These are phyloP conservation scores for Durotheca rogersii DNA, from an alignment of 495 filamentous ascomycete species.

Conservation along the genomic window DNA sequence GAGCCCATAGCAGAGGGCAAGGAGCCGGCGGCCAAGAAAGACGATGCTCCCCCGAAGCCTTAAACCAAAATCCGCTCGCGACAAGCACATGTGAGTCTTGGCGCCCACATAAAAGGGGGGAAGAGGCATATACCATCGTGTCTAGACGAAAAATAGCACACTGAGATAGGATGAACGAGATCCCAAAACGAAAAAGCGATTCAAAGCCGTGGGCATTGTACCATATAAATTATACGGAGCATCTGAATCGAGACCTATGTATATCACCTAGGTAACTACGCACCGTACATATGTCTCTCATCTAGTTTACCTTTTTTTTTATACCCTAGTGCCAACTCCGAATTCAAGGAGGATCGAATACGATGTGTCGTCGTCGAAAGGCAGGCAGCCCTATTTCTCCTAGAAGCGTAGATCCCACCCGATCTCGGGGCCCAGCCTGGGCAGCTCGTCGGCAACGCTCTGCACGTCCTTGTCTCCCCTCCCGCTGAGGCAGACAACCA, in stretches of 20 bases:
- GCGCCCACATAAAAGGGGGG: not conserved
- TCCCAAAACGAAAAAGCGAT: too few relatives aligned
- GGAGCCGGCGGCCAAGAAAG: constrained; percentile 24
- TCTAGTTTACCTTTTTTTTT: too few relatives aligned
- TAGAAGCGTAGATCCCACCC: constrained; percentile 90
- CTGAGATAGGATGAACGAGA: too few relatives aligned
- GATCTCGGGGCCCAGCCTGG: constrained; percentile 83
- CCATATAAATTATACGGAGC: constrained; percentile 22
- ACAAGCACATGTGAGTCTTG: too few relatives aligned
- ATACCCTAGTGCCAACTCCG: constrained; percentile 8
- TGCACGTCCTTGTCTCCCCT: constrained; percentile 98
- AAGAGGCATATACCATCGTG: not conserved
- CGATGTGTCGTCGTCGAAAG: too few relatives aligned
- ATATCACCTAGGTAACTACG: too few relatives aligned
- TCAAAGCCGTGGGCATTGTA: too few relatives aligned
- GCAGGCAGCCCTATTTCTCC: too few relatives aligned
- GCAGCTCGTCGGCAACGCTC: constrained; percentile 93
- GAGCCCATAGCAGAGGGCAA: too few relatives aligned
- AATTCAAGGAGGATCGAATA: not conserved
- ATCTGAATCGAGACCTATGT: constrained; percentile 9
- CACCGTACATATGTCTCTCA: too few relatives aligned
- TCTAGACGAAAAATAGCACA: too few relatives aligned
- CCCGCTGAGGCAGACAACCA: constrained; percentile 93
- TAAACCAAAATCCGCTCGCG: too few relatives aligned
- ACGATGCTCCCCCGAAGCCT: constrained; percentile 6